Evolutionary conservation across 768 basidiomycete species (phyloP).

Genomic region (Mycena epipterygia): DNA sequence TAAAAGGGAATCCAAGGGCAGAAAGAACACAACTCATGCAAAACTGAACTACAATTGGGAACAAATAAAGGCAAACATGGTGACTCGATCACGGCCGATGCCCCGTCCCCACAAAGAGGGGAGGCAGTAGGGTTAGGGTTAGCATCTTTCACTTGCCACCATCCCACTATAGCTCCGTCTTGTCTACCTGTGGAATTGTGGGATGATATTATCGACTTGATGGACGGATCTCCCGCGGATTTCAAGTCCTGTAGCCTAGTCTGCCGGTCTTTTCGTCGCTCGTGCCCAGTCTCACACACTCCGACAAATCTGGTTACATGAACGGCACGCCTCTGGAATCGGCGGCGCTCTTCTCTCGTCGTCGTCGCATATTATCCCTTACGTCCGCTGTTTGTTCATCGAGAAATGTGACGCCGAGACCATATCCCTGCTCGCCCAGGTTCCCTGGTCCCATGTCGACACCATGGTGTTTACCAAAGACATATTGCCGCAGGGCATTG

Average conservation of each 20-base stretch:
- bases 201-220: background rate
- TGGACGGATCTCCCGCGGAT: background rate
- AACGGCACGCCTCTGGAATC: background rate
- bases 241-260: background rate
- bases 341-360: background rate
- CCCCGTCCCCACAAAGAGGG: no score
- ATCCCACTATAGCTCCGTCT: no score
- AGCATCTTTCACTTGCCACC: background rate
- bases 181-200: background rate
- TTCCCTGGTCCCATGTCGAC: background rate
- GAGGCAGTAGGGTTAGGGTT: no score
- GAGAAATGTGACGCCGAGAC: background rate
- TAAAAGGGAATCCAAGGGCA: no score
- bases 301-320: background rate
- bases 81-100: no score
- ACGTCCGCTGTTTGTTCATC: background rate
- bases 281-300: background rate
- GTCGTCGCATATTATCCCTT: background rate
- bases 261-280: background rate
- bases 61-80: no score
- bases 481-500: background rate
- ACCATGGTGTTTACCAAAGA: background rate
- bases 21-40: no score
- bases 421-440: background rate
- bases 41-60: no score